phyloP scores from a whole-genome alignment of 176 grass and related monocot genomes.

The Stipa capillata region DNA sequence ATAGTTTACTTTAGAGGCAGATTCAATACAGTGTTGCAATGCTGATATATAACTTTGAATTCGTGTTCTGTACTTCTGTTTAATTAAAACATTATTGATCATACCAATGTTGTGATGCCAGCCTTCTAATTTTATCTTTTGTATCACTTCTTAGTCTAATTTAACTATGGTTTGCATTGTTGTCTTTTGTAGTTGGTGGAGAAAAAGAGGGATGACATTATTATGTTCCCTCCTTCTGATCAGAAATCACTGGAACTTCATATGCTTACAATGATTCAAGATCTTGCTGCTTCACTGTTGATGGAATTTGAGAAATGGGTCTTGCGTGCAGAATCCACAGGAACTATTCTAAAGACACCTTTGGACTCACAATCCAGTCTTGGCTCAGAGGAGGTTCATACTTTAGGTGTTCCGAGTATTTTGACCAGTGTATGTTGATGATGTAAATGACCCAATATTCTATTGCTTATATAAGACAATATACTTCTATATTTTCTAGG shows the following conservation, averaged over 20 bases:
- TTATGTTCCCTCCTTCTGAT: constrained; percentile 79
- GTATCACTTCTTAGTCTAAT: not conserved
- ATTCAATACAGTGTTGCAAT: not conserved
- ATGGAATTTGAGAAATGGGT: constrained; percentile 99
- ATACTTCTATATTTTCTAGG: constrained; percentile 40
- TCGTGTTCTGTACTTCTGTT: not conserved
- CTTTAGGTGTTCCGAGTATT: constrained; percentile 84
- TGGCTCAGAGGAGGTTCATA: constrained; percentile 99
- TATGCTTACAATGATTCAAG: constrained; percentile 97
- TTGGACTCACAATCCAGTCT: constrained; percentile 98
- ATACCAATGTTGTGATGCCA: not conserved
- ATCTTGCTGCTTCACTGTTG: constrained; percentile 83
- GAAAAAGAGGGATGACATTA: constrained; percentile 83
- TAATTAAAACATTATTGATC: not conserved
- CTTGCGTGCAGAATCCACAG: constrained; percentile 86
- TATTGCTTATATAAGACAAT: constrained; percentile 29
- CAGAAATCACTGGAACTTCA: constrained; percentile 82
- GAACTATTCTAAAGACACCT: constrained; percentile 99
- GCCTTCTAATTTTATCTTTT: not conserved
- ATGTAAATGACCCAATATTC: constrained; percentile 16
- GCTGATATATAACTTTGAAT: not conserved
- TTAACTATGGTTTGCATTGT: not conserved
- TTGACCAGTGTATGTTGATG: constrained; percentile 38
- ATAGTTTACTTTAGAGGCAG: not conserved
- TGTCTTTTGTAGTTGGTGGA: constrained; percentile 44